These are phyloP conservation scores for Wallemia hederae DNA, from an alignment of 1,284 basidiomycete genomes.

Conservation along the genomic window DNA sequence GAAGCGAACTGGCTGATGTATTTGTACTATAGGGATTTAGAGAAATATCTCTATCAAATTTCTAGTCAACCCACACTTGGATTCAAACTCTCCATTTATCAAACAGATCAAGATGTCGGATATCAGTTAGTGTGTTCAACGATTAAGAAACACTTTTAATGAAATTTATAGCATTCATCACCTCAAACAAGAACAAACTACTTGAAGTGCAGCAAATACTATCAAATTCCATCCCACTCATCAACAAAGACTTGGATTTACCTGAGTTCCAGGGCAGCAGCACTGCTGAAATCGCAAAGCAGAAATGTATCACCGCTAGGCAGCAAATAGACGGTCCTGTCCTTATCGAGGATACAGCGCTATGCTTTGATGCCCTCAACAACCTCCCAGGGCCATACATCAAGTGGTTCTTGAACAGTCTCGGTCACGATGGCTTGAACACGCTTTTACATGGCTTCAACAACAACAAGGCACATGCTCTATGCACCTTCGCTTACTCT, in stretches of 20 bases:
- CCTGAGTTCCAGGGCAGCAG: background rate
- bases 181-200: slow-evolving; percentile 80
- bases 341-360: slow-evolving; percentile 88
- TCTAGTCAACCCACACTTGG: no score
- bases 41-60: background rate
- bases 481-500: slow-evolving; percentile 89
- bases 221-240: background rate
- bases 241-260: background rate
- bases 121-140: background rate
- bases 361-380: slow-evolving; percentile 62
- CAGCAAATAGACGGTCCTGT: slow-evolving; percentile 45
- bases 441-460: slow-evolving; percentile 56
- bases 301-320: background rate
- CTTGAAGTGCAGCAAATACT: slow-evolving; percentile 32
- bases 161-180: slow-evolving; percentile 52
- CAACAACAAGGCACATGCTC: slow-evolving; percentile 49
- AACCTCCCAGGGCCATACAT: slow-evolving; percentile 92
- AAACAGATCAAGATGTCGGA: background rate
- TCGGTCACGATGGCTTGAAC: slow-evolving; percentile 68
- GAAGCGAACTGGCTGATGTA: background rate
- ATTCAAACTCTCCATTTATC: no score
- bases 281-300: background rate
- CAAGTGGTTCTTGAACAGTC: slow-evolving; percentile 53
- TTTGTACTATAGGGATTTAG: background rate
- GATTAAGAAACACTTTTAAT: no score